Evolutionary conservation across 78 protist species (phyloP), one percentile per base, ranked within the genome.

Genomic region (Dictyostelium firmibasis): DNA sequence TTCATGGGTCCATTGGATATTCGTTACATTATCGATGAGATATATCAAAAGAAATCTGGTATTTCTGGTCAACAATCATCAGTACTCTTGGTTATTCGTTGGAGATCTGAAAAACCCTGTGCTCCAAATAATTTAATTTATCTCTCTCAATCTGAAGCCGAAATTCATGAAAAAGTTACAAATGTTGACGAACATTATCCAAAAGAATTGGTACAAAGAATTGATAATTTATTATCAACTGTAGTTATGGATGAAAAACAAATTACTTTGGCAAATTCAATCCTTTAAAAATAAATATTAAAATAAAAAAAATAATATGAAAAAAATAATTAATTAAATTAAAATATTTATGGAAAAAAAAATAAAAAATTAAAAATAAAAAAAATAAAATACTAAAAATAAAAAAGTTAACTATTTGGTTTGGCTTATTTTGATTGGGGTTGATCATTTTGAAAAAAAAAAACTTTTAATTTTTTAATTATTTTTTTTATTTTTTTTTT

Each of bases 31-130:
- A 84, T 64, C 10, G 93, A 88, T n/a, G 83, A 88, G 16, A 36
- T 88, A 27, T 88, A 33, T 31, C 29, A 60, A 23, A 20, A 20
- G 31, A 23, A 53, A 16, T 25, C 53, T 27, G 67, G 67, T 10
- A 64, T 88, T 3, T 31, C 82, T 9, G n/a, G 47, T 7, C 20
- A 47, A 23, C 47, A 29, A 13, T n/a, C 60, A 2, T 31, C 47
- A 4, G 50, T 47, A 5, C 44, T 77, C 31, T 5, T 60, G 1
- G 27, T 79, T 4, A 53, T 79, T 23, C 41, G 93, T 33, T 88
- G 93, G 93, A 53, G 93, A 78, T 72, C 86, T 33, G 93, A 88
- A 31, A n/a, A 53, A 31, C 93, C 93, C 13, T 8, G 67, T 27
- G 76, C 85, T 4, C 36, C 47, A 9, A 88, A 41, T 78, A 88